Conservation (phyloP, 768 basidiomycete genomes). For the Sutorius australiensis region DNA sequence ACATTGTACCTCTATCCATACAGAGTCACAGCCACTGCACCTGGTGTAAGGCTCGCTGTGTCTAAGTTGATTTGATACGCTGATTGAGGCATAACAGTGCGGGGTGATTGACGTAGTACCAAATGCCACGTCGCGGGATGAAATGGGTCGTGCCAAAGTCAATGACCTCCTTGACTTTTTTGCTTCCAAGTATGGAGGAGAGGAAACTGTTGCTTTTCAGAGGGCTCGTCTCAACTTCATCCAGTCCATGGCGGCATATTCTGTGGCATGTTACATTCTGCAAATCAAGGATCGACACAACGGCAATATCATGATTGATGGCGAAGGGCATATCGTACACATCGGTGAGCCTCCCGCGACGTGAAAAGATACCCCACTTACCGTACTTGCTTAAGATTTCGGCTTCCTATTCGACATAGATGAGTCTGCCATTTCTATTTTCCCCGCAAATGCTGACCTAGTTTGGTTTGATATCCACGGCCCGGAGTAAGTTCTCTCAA, state of each 20-base stretch:
- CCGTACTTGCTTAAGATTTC: slow-evolving; percentile 57
- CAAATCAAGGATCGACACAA: slow-evolving; percentile 99
- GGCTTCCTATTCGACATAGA: slow-evolving; percentile 98
- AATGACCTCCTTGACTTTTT: slow-evolving; percentile 96
- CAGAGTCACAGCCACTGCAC: slow-evolving; percentile 93
- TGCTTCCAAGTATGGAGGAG: slow-evolving; percentile 85
- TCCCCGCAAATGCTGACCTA: slow-evolving; percentile 26
- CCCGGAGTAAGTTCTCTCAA: slow-evolving; percentile 50
- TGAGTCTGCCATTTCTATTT: slow-evolving; percentile 47
- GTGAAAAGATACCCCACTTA: slow-evolving; percentile 6
- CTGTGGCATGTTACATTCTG: slow-evolving; percentile 94
- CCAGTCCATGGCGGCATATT: slow-evolving; percentile 99
- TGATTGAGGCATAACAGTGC: slow-evolving; percentile 54
- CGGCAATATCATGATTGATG: slow-evolving; percentile 99
- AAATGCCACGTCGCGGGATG: slow-evolving; percentile 95
- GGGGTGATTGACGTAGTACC: slow-evolving; percentile 99
- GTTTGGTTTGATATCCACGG: slow-evolving; percentile 35
- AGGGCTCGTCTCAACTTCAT: slow-evolving; percentile 93
- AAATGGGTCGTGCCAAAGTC: slow-evolving; percentile 98
- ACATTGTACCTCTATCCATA: slow-evolving; percentile 93
- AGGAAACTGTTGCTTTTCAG: slow-evolving; percentile 88
- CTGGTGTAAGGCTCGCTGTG: slow-evolving; percentile 63
- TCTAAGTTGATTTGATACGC: background rate
- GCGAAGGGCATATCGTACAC: slow-evolving; percentile 94
- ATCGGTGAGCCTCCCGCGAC: slow-evolving; percentile 58